Evolutionary conservation across 73 alveolate species (phyloP).

Genomic region (Paramecium primaurelia): DNA sequence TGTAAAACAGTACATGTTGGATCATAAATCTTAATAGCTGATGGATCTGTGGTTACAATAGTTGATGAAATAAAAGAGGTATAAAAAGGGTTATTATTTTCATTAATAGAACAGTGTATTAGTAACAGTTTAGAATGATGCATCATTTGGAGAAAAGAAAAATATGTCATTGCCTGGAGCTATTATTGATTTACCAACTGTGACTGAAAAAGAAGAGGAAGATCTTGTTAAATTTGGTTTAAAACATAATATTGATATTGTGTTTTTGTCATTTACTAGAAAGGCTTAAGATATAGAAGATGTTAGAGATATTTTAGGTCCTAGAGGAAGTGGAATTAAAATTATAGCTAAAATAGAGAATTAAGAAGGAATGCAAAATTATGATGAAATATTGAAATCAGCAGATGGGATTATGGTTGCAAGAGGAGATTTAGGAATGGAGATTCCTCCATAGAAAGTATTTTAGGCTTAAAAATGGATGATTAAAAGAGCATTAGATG

Average conservation of each 20-base stretch:
- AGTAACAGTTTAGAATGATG: conserved; percentile 73
- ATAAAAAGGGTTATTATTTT: not conserved
- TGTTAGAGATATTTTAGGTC: conserved; percentile 87
- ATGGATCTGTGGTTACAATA: conserved; percentile 78
- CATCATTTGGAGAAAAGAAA: conserved; percentile 86
- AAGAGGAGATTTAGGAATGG: conserved; percentile 99
- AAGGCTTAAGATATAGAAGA: conserved; percentile 91
- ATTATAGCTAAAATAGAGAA: conserved; percentile 96
- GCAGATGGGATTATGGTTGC: conserved; percentile 99
- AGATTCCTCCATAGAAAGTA: conserved; percentile 96
- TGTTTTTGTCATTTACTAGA: conserved; percentile 90
- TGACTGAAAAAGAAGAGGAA: conserved; percentile 97
- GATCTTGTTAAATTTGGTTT: conserved; percentile 97
- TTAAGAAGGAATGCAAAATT: conserved; percentile 95
- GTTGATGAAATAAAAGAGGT: conserved; percentile 75
- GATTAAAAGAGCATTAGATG: conserved; percentile 83
- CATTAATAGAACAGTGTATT: conserved; percentile 56
- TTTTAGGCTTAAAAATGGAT: conserved; percentile 94
- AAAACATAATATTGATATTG: conserved; percentile 90
- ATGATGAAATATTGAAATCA: conserved; percentile 94
- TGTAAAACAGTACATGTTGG: conserved; percentile 83
- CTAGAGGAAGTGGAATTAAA: conserved; percentile 84
- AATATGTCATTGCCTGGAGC: conserved; percentile 96
- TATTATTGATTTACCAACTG: conserved; percentile 86
- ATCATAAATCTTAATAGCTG: conserved; percentile 82